Evolutionary conservation across 345 rosid species (phyloP).

Genomic region (Raphanus sativus): DNA sequence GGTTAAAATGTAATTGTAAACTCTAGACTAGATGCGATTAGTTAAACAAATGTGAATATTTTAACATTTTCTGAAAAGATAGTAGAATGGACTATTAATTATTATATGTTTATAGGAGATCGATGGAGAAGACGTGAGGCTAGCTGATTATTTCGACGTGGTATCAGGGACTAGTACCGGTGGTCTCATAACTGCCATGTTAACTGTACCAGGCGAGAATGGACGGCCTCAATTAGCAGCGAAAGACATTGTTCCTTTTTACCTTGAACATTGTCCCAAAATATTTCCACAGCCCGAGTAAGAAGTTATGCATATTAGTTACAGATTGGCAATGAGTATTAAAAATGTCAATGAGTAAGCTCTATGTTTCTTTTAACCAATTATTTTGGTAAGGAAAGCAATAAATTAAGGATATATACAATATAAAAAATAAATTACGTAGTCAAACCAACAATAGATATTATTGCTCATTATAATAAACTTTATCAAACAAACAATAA

Average conservation of each 20-base stretch:
- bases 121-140: constrained; percentile 57
- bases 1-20: too few relatives aligned
- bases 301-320: not conserved
- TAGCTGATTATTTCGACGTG: constrained; percentile 77
- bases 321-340: not conserved
- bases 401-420: not conserved
- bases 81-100: not conserved
- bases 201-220: constrained; percentile 48
- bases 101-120: constrained; percentile 40
- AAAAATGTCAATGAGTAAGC: not conserved
- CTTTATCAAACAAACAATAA: not conserved
- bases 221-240: constrained; percentile 57
- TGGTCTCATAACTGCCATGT: constrained; percentile 65
- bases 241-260: constrained; percentile 61
- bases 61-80: not conserved
- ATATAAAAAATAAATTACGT: not conserved
- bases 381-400: not conserved
- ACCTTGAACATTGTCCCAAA: constrained; percentile 51
- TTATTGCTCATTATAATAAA: not conserved
- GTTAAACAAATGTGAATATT: not conserved
- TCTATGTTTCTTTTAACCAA: constrained; percentile 1
- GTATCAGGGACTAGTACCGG: constrained; percentile 77
- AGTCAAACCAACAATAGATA: not conserved
- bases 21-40: not conserved
- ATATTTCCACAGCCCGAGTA: constrained; percentile 68